Percentiles rank a stretch among this genome's conserved stretches.
These are phyloP conservation scores for Papiliotrema terrestris DNA, from an alignment of 1,284 basidiomycete species.

Conservation along the genomic window DNA sequence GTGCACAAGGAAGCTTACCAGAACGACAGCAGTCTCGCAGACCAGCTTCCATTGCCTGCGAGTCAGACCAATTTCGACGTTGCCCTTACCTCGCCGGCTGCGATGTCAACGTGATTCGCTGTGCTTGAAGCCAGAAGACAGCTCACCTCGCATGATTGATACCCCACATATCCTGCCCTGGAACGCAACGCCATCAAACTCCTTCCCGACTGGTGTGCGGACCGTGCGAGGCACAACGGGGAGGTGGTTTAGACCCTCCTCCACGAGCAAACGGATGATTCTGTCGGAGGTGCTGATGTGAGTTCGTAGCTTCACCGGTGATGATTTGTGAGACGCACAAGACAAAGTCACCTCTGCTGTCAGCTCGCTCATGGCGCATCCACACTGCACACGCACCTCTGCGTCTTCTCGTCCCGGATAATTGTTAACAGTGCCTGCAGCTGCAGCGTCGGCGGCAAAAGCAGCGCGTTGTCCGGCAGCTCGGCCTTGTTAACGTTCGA, in stretches of 20 bases:
- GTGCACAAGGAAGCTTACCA: constrained; percentile 26
- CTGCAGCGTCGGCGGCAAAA: constrained; percentile 64
- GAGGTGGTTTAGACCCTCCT: constrained; percentile 85
- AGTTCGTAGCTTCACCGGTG: neutral
- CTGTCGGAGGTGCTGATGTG: constrained; percentile 59
- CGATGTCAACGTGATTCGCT: neutral
- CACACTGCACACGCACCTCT: constrained; percentile 34
- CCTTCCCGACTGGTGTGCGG: constrained; percentile 61
- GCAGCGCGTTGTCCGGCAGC: constrained; percentile 41
- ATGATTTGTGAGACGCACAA: constrained; percentile 56
- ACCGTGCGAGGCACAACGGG: constrained; percentile 79
- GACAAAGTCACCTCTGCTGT: constrained; percentile 81
- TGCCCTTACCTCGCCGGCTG: constrained; percentile 86
- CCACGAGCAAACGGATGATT: constrained; percentile 59
- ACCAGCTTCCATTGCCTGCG: constrained; percentile 87
- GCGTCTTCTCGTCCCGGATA: constrained; percentile 81
- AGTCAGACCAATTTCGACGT: constrained; percentile 76
- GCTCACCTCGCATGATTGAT: constrained; percentile 68
- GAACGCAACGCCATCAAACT: constrained; percentile 84
- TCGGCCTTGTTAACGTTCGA: constrained; percentile 34
- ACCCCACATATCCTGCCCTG: constrained; percentile 93
- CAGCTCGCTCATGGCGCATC: neutral
- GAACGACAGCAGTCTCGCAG: constrained; percentile 80
- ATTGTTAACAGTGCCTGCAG: constrained; percentile 95
- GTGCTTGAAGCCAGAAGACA: neutral